Evolutionary conservation across 2,329 filamentous ascomycete genomes (phyloP), one percentile per base, ranked within the genome.

Genomic region (Ophiostoma tasmaniense): DNA sequence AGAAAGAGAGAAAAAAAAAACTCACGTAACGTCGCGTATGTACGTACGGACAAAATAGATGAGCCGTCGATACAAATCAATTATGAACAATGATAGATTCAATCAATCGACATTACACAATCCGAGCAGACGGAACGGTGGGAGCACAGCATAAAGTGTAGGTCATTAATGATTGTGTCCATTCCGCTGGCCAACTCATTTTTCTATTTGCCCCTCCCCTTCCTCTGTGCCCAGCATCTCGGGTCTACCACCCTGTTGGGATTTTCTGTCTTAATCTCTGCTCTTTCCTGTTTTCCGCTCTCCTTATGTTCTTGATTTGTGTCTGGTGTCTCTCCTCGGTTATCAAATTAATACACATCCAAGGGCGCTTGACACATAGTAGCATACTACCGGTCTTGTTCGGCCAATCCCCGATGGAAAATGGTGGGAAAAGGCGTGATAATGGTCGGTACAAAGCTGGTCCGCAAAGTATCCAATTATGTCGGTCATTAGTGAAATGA

Each of bases 201-300:
- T 64, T 64, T 64, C 17, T 10, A 33, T 64, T 64, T 64, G 61
- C 61, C 61, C 61, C 61, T 64, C 61, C 8, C 30, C 20, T 64
- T 33, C 30, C 17, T 17, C 28, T 35, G 2, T 8, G 7, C 10
- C 59, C 59, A 62, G 13, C 6, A 3, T 25, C 61, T 64, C 61
- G 61, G 61, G 33, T 39, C 33, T 64, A 64, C 61, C 61, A 37
- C 61, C 61, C 61, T 64, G 61, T 64, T 64, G 61, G 61, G 61
- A 64, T 30, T 68, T n/a, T 66, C 30, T 64, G 2, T 64, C 20
- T 4, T 64, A 20, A 1, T 8, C 17, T 61, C 17, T 35, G 13
- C n/a, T 35, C n/a, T 35, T 50, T 20, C n/a, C n/a, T n/a, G n/a
- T 28, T 61, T 25, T 25, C 2, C 28, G 8, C 35, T 52, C 55